Base-by-base conservation (phyloP, 2,329 filamentous ascomycete genomes). In the Aspergillus ustus region DNA sequence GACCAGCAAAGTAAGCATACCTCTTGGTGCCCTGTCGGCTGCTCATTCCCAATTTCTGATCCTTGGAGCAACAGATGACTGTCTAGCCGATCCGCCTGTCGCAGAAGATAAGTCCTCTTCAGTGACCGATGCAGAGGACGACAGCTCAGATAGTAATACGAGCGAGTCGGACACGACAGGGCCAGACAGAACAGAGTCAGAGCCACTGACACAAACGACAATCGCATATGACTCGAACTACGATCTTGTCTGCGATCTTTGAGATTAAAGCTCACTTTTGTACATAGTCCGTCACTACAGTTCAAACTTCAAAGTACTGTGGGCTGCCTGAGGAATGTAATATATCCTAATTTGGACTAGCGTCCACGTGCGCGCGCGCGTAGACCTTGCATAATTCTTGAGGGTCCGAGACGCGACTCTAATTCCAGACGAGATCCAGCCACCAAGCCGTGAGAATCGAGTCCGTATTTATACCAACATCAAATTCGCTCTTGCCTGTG, bases 221-320 rank as follows among this genome's bases (percentile, higher is more conserved):
- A 64, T 69, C 4, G 58, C 60, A 5, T 67, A 68, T 52, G 65
- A 69, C 60, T 57, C 57, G 8, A 62, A 69, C n/a, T 69, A 63
- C 43, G 66, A 69, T 43, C 44, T 68, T 43, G 52, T 68, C 17
- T 69, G 64, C 19, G 68, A 70, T 57, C 46, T 67, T 6, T 62
- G 37, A 57, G n/a, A 25, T 2, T 11, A 40, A 19, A 40, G 44
- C 17, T 11, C 28, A 55, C 17, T 29, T 45, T 28, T 52, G 22
- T 52, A 51, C 37, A 15, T 40, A 40, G 25, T 25, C 25, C 25
- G 34, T 13, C 15, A 40, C 34, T 40, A 13, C 34, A 40, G 34
- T 13, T 40, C 34, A 40, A 40, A 13, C 13, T 40, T 40, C 34
- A 5, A 37, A 13, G 9, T 40, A 40, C 34, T 40, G 15, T 4